phyloP scores from a whole-genome alignment of 2,329 filamentous ascomycete species.

The Cadophora gregata region DNA sequence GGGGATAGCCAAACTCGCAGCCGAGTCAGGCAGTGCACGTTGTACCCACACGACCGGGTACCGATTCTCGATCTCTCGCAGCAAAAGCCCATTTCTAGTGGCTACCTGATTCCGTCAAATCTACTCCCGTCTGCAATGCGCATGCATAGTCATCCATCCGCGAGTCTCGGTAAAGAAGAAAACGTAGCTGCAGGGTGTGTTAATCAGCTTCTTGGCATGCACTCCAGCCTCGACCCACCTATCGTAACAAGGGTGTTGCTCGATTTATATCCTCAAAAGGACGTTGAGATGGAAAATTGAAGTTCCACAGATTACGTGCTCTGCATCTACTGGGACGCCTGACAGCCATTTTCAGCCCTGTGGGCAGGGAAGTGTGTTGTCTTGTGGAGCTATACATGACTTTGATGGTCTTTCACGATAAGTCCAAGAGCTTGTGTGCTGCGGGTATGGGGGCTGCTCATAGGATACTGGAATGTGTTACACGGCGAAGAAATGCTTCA shows the following conservation, averaged over 20 bases:
- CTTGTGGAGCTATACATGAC: background rate
- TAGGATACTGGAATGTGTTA: background rate
- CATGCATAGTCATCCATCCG: slow-evolving; percentile 1
- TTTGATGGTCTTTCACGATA: background rate
- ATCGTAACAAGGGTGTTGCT: slow-evolving; percentile 1
- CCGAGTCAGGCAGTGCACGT: slow-evolving; percentile 5
- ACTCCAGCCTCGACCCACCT: slow-evolving; percentile 11
- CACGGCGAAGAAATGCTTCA: background rate
- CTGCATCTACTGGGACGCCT: background rate
- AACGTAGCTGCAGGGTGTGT: background rate
- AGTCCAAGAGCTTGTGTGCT: background rate
- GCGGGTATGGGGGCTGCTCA: slow-evolving; percentile 10
- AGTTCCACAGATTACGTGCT: background rate
- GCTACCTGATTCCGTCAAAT: background rate
- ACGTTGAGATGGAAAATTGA: background rate
- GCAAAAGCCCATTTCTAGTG: background rate
- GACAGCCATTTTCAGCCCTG: slow-evolving; percentile 4
- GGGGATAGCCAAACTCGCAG: background rate
- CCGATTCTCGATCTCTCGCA: background rate
- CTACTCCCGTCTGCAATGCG: slow-evolving; percentile 6
- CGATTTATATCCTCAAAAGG: slow-evolving; percentile 15
- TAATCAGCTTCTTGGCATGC: slow-evolving; percentile 11
- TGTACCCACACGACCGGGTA: background rate
- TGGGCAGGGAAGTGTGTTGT: background rate
- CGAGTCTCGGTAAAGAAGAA: background rate